Conservation (phyloP, 371 early-diverging fungal species). For the Phascolomyces articulosus region DNA sequence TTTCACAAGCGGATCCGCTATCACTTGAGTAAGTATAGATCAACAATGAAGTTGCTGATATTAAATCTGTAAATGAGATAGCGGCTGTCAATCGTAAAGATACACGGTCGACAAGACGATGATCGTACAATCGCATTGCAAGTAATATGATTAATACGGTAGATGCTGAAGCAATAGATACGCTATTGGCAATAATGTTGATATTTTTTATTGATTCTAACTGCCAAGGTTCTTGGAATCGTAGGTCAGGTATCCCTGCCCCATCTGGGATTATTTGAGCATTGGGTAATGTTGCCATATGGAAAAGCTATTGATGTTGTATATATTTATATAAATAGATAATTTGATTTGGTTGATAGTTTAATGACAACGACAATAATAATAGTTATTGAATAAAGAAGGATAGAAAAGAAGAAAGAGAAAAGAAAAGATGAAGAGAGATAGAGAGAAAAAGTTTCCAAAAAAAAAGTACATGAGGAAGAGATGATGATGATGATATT, state of each 20-base stretch:
- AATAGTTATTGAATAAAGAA: neutral
- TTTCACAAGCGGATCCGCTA: constrained; percentile 9
- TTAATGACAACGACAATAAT: too few relatives aligned
- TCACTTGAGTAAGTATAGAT: constrained; percentile 9
- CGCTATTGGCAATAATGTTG: constrained; percentile 18
- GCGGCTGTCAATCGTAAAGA: constrained; percentile 27
- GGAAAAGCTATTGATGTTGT: neutral
- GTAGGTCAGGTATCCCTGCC: constrained; percentile 11
- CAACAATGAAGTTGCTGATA: constrained; percentile 14
- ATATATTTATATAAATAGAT: neutral
- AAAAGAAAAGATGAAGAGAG: neutral
- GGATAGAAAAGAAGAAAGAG: neutral
- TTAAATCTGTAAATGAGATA: constrained; percentile 22
- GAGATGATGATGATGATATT: too few relatives aligned
- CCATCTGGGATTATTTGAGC: neutral
- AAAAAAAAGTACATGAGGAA: too few relatives aligned
- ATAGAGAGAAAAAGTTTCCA: neutral
- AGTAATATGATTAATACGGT: constrained; percentile 18
- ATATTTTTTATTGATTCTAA: constrained; percentile 6
- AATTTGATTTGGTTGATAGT: neutral
- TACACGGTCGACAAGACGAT: constrained; percentile 26
- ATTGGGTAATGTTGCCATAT: neutral
- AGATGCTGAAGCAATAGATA: constrained; percentile 22
- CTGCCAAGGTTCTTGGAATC: constrained; percentile 14
- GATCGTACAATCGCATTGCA: constrained; percentile 24